Conservation (phyloP, 305 asterid species). For the Salvia sclarea region DNA sequence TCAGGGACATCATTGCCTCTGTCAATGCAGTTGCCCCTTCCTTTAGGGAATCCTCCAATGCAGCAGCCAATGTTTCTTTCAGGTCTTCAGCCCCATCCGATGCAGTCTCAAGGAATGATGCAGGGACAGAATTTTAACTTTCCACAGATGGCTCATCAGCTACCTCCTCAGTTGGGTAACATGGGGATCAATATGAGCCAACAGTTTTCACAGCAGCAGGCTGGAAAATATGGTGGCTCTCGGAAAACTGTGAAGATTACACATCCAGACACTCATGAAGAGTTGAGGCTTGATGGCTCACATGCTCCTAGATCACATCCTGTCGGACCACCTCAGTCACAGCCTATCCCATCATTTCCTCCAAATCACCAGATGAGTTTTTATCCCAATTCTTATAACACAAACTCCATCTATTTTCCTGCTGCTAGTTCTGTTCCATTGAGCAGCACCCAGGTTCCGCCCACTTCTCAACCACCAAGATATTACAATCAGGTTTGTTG, state of each 20-base stretch:
- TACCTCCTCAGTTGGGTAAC: slow-evolving; percentile 66
- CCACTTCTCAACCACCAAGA: slow-evolving; percentile 61
- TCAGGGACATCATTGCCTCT: slow-evolving; percentile 57
- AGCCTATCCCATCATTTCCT: slow-evolving; percentile 55
- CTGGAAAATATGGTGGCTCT: slow-evolving; percentile 46
- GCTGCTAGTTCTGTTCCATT: slow-evolving; percentile 54
- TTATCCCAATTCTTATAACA: slow-evolving; percentile 54
- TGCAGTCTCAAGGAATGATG: slow-evolving; percentile 79
- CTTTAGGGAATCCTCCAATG: slow-evolving; percentile 61
- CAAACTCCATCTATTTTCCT: slow-evolving; percentile 43
- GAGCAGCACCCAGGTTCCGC: slow-evolving; percentile 42
- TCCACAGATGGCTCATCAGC: slow-evolving; percentile 66
- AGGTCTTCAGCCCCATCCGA: slow-evolving; percentile 66
- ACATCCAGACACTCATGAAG: slow-evolving; percentile 86
- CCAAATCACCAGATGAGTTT: slow-evolving; percentile 49
- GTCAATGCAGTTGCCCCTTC: slow-evolving; percentile 56
- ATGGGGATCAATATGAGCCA: slow-evolving; percentile 61
- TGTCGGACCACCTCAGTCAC: slow-evolving; percentile 57
- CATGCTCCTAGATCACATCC: slow-evolving; percentile 58
- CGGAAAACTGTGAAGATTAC: slow-evolving; percentile 82
- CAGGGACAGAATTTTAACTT: slow-evolving; percentile 67
- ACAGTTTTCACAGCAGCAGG: slow-evolving; percentile 67
- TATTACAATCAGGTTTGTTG: slow-evolving; percentile 58
- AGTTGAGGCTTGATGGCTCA: slow-evolving; percentile 69
- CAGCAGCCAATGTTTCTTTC: slow-evolving; percentile 68